Evolutionary conservation across 2,329 filamentous ascomycete species (phyloP).

Genomic region (Fusarium piperis): DNA sequence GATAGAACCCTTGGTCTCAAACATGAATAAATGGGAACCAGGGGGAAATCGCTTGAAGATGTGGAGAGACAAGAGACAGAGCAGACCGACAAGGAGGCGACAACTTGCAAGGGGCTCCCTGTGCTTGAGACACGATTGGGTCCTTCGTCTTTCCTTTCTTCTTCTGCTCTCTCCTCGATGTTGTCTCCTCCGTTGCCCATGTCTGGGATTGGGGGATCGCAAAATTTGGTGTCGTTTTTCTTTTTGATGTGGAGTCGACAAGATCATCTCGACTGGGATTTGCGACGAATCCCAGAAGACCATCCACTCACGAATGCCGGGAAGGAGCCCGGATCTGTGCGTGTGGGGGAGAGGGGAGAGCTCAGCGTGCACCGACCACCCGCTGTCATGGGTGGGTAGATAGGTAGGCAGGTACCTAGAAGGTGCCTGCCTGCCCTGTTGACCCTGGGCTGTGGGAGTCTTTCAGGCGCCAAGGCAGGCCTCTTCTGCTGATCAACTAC

Average conservation of each 20-base stretch:
- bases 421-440: not conserved
- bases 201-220: constrained; percentile 9
- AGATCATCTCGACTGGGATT: constrained; percentile 22
- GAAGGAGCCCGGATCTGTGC: constrained; percentile 19
- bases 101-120: not conserved
- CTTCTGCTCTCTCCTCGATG: constrained; percentile 19
- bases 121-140: not conserved
- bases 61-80: not conserved
- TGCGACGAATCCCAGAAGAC: constrained; percentile 6
- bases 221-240: constrained; percentile 14
- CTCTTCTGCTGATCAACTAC: not conserved
- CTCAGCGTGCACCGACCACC: constrained; percentile 2
- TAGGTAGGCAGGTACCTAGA: too few species aligned
- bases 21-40: constrained; percentile 2
- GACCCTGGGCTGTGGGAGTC: not conserved
- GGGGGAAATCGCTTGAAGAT: constrained; percentile 5
- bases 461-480: constrained; percentile 18
- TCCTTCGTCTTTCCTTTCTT: constrained; percentile 8
- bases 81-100: constrained; percentile 1
- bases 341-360: constrained; percentile 22
- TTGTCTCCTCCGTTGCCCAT: constrained; percentile 17
- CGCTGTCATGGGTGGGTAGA: constrained; percentile 12
- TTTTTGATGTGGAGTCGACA: constrained; percentile 23
- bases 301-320: constrained; percentile 6
- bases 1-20: not conserved